Conservation (phyloP, 2,329 filamentous ascomycete species). For the Aspergillus viridinutans region DNA sequence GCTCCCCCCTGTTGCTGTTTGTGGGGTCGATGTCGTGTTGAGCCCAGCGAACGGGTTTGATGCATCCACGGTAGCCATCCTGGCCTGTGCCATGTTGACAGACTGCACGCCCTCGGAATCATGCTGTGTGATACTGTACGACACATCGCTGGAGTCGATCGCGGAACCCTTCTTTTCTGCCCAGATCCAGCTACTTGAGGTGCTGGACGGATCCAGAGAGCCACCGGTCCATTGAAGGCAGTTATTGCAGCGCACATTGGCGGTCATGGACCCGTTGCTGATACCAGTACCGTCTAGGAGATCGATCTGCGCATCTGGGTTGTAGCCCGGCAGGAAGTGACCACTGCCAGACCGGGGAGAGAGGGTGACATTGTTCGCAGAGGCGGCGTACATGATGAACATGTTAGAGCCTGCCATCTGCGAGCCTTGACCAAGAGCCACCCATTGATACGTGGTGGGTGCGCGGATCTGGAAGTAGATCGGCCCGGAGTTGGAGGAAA, state of each 20-base stretch:
- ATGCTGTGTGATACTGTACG: conserved; percentile 18
- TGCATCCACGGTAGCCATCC: not conserved
- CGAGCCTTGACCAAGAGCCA: conserved; percentile 55
- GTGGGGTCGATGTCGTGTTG: not conserved
- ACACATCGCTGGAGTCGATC: conserved; percentile 17
- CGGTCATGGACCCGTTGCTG: conserved; percentile 50
- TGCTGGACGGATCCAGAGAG: conserved; percentile 10
- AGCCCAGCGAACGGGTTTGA: not conserved
- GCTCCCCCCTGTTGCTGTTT: not conserved
- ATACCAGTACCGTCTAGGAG: conserved; percentile 60
- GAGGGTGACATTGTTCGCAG: conserved; percentile 55
- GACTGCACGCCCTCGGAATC: conserved; percentile 16
- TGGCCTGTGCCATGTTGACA: not conserved
- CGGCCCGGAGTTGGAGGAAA: conserved; percentile 49
- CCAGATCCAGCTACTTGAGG: conserved; percentile 27
- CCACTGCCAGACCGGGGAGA: conserved; percentile 52
- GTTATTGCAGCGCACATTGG: conserved; percentile 49
- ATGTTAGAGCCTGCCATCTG: conserved; percentile 57
- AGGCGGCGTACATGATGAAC: conserved; percentile 58
- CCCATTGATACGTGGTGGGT: conserved; percentile 42
- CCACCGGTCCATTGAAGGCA: conserved; percentile 21
- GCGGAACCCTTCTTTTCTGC: conserved; percentile 20
- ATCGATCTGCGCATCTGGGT: conserved; percentile 43
- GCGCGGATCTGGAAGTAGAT: conserved; percentile 61
- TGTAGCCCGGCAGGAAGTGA: conserved; percentile 49